phyloP scores from a whole-genome alignment of 345 rosid genomes.

The Kandelia obovata region DNA sequence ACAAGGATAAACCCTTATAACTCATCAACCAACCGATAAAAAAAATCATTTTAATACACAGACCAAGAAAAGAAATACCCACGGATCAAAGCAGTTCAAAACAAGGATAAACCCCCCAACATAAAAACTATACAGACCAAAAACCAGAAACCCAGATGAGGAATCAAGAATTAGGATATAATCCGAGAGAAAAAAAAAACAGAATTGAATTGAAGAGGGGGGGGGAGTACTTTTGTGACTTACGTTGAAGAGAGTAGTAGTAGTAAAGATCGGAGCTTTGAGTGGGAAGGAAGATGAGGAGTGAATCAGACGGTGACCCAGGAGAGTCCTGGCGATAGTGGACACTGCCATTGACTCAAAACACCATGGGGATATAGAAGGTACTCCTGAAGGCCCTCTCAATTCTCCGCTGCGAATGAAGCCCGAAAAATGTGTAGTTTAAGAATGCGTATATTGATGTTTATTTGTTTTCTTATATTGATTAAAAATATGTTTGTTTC shows the following conservation, averaged over 20 bases:
- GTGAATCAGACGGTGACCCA: constrained; percentile 44
- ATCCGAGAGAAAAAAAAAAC: neutral
- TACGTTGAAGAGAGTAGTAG: constrained; percentile 45
- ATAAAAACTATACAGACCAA: neutral
- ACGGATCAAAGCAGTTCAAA: constrained; percentile 13
- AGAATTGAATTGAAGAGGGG: neutral
- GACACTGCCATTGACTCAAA: constrained; percentile 51
- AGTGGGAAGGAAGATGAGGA: constrained; percentile 28
- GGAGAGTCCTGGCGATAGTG: constrained; percentile 39
- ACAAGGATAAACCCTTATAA: neutral
- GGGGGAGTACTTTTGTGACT: constrained; percentile 13
- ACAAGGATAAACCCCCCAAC: constrained; percentile 3
- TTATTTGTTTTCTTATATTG: neutral
- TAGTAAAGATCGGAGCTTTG: constrained; percentile 26
- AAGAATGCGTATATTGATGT: neutral
- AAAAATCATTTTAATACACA: constrained; percentile 3
- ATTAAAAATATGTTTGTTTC: too few relatives aligned
- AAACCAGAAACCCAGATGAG: neutral
- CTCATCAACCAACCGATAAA: neutral
- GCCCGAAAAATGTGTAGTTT: neutral
- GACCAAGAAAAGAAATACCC: constrained; percentile 9
- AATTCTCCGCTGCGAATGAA: neutral
- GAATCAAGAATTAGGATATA: constrained; percentile 11
- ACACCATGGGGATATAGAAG: constrained; percentile 18
- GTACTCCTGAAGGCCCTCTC: neutral